phyloP scores from a whole-genome alignment of 805 yeast species.

The Isabelozyma heimii region DNA sequence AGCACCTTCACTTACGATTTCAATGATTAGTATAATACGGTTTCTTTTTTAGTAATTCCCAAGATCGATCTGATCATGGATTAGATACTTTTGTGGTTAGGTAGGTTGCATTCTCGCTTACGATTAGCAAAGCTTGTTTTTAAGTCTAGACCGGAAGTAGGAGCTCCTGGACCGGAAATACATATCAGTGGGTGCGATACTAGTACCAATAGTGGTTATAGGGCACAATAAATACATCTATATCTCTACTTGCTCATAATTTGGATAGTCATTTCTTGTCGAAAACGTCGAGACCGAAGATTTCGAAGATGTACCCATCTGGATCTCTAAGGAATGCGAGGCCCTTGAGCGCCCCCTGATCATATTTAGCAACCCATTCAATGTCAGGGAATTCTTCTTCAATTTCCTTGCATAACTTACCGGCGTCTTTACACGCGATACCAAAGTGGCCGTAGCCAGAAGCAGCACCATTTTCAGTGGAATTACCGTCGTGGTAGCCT shows the following conservation, averaged over 20 bases:
- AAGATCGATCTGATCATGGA: too few relatives aligned
- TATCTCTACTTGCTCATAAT: neutral
- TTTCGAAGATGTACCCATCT: constrained; percentile 84
- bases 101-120: too few relatives aligned
- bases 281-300: constrained; percentile 45
- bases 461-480: constrained; percentile 49
- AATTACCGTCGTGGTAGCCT: constrained; percentile 79
- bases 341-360: constrained; percentile 53
- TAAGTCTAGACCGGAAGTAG: too few relatives aligned
- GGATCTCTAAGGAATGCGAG: constrained; percentile 84
- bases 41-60: too few relatives aligned
- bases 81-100: too few relatives aligned
- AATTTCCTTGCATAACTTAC: constrained; percentile 51
- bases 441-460: constrained; percentile 90
- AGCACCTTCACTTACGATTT: too few relatives aligned
- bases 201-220: too few relatives aligned
- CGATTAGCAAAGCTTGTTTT: too few relatives aligned
- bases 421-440: constrained; percentile 64
- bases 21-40: too few relatives aligned
- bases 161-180: too few relatives aligned
- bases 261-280: neutral
- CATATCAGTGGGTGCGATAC: too few relatives aligned
- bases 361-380: constrained; percentile 57
- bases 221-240: too few relatives aligned
- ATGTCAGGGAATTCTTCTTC: constrained; percentile 41